These are phyloP conservation scores for Gyromitra esculenta DNA, from an alignment of 2,329 filamentous ascomycete species.

Conservation along the genomic window DNA sequence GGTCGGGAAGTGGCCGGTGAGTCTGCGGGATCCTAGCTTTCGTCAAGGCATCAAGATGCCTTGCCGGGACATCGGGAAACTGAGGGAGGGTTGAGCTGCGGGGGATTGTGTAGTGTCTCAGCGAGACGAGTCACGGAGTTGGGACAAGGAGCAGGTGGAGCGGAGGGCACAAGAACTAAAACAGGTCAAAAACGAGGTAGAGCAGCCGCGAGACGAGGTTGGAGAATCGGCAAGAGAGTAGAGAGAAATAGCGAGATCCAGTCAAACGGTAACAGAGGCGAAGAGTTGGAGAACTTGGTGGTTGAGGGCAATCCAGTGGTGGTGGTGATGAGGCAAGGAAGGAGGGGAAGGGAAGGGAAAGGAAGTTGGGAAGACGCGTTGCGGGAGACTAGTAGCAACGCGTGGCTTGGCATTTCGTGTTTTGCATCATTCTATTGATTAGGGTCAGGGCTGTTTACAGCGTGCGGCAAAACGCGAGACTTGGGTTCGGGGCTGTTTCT, in stretches of 20 bases:
- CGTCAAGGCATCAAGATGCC: slow-evolving; percentile 45
- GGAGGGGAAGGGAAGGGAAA: neutral
- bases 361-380: slow-evolving; percentile 41
- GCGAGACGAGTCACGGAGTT: slow-evolving; percentile 49
- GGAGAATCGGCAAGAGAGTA: slow-evolving; percentile 35
- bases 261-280: slow-evolving; percentile 45
- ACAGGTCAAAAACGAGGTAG: slow-evolving; percentile 29
- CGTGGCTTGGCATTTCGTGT: neutral
- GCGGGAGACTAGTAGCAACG: neutral
- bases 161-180: slow-evolving; percentile 20
- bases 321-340: slow-evolving; percentile 18
- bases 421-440: neutral
- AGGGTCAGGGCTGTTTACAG: too few relatives aligned
- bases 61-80: slow-evolving; percentile 47
- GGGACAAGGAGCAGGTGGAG: slow-evolving; percentile 29
- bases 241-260: slow-evolving; percentile 22
- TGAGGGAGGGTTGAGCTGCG: slow-evolving; percentile 52
- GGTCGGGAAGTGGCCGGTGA: slow-evolving; percentile 54
- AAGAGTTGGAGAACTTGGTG: slow-evolving; percentile 50
- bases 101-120: slow-evolving; percentile 36
- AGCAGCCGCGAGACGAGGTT: slow-evolving; percentile 35
- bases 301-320: slow-evolving; percentile 39
- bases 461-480: neutral
- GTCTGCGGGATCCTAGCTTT: slow-evolving; percentile 42
- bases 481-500: too few relatives aligned